phyloP scores from a whole-genome alignment of 495 filamentous ascomycete genomes.

The Hypoxylon lienhwacheense region DNA sequence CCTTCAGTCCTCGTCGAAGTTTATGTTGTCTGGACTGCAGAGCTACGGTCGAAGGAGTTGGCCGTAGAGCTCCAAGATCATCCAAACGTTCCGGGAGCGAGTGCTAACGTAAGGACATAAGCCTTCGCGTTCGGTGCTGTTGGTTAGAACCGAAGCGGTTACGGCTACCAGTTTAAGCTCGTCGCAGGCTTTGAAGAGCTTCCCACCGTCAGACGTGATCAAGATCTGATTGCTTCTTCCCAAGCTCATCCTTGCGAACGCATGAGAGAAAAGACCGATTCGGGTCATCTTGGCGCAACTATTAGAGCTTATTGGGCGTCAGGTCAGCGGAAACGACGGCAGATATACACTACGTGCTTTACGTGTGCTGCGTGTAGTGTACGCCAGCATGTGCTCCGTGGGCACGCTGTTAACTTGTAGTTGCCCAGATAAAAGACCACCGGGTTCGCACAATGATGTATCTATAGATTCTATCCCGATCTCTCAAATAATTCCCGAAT shows the following conservation, averaged over 20 bases:
- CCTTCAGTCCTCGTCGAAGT: too few species aligned
- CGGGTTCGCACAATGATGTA: constrained; percentile 1
- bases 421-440: constrained; percentile 7
- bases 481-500: not conserved
- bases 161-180: constrained; percentile 4
- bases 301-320: constrained; percentile 22
- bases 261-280: constrained; percentile 4
- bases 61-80: too few species aligned
- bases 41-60: too few species aligned
- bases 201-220: constrained; percentile 1
- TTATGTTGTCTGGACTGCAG: too few species aligned
- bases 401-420: too few species aligned
- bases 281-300: constrained; percentile 22
- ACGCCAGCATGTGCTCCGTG: too few species aligned
- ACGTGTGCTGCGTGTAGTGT: too few species aligned
- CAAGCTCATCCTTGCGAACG: constrained; percentile 12
- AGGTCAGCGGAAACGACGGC: constrained; percentile 14
- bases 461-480: not conserved
- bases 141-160: not conserved
- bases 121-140: not conserved
- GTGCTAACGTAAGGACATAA: too few species aligned
- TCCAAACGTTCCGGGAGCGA: too few species aligned
- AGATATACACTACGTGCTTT: too few species aligned
- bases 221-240: constrained; percentile 13
- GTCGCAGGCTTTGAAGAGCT: constrained; percentile 15